Base-by-base conservation (phyloP, 352 stramenopile genomes). In the Globisporangium cederbergense region DNA sequence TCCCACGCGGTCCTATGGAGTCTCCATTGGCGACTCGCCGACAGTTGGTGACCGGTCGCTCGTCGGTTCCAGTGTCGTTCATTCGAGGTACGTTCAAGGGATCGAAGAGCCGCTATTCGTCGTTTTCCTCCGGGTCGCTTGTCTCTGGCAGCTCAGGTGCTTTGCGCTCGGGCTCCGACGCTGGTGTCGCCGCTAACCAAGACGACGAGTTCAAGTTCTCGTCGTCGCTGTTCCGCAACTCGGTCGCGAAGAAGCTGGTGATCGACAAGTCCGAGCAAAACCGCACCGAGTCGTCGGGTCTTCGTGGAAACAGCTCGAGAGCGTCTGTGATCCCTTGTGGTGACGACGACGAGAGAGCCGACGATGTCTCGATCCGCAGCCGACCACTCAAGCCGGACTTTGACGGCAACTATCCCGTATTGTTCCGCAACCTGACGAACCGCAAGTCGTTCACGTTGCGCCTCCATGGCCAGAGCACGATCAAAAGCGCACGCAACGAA, bases 1-100 rank as follows among this genome's bases (percentile, higher is more conserved):
- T 93, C 32, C 79, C 81, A 0, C 79, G 79, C 51, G 78, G 82
- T 4, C 72, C 82, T 1, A 67, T 90, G 60, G 83, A 90, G 59
- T 76, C 73, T 22, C 66, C 77, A 38, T 64, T 88, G 11, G 61
- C 81, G 3, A 82, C 76, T n/a, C 78, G 81, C n/a, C 79, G 82
- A 20, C 81, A 86, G 69, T 70, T 80, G 16, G 62, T 79, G 25
- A 81, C 55, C 20, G 78, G 73, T 8, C 78, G 76, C 32, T 74
- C 87, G 32, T 72, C 80, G 1, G 80, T 91, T 22, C 83, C 83
- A 1, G 78, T 91, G 9, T 90, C 83, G 16, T 91, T 90, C 62
- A 86, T 91, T 14, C 83, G 83, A 54, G 79, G 79, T 30, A 83
- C 81, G 16, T 91, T 91, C 60, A 91, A 90, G 76, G 81, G 83